Conservation (phyloP, 352 stramenopile genomes). For the Pilasporangium apinafurcum region DNA sequence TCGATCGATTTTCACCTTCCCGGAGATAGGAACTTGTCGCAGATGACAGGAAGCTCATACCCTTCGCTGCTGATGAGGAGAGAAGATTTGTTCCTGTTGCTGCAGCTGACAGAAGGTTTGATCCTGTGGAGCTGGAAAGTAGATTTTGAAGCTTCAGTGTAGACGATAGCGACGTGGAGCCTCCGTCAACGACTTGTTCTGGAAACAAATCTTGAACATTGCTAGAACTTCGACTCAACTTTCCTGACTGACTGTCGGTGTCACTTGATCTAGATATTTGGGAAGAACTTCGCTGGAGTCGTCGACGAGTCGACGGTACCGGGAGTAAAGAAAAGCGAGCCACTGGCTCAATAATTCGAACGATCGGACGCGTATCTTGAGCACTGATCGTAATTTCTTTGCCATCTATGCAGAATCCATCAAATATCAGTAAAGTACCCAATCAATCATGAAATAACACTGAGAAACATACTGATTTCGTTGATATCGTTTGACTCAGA, state of each 20-base stretch:
- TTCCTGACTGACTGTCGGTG: slow-evolving; percentile 7
- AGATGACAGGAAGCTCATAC: slow-evolving; percentile 78
- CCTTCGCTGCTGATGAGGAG: slow-evolving; percentile 69
- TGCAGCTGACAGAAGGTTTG: slow-evolving; percentile 61
- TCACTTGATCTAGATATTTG: slow-evolving; percentile 22
- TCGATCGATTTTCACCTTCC: slow-evolving; percentile 34
- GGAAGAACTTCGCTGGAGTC: slow-evolving; percentile 38
- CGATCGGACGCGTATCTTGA: slow-evolving; percentile 59
- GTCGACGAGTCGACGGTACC: slow-evolving; percentile 46
- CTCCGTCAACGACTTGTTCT: slow-evolving; percentile 20
- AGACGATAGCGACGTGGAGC: slow-evolving; percentile 25
- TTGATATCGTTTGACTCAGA: slow-evolving; percentile 79
- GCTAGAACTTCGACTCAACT: too few species aligned
- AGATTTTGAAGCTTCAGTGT: slow-evolving; percentile 58
- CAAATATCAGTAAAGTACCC: background rate
- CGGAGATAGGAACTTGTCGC: slow-evolving; percentile 63
- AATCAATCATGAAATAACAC: background rate
- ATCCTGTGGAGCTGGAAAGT: slow-evolving; percentile 53
- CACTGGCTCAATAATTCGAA: slow-evolving; percentile 69
- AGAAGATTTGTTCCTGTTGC: slow-evolving; percentile 54
- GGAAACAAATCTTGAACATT: slow-evolving; percentile 36
- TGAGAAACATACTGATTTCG: slow-evolving; percentile 65
- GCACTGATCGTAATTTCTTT: slow-evolving; percentile 63
- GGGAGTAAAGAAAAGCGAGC: slow-evolving; percentile 77
- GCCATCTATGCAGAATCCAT: slow-evolving; percentile 45